phyloP scores from a whole-genome alignment of 257 asterid genomes.

The Petunia axillaris region DNA sequence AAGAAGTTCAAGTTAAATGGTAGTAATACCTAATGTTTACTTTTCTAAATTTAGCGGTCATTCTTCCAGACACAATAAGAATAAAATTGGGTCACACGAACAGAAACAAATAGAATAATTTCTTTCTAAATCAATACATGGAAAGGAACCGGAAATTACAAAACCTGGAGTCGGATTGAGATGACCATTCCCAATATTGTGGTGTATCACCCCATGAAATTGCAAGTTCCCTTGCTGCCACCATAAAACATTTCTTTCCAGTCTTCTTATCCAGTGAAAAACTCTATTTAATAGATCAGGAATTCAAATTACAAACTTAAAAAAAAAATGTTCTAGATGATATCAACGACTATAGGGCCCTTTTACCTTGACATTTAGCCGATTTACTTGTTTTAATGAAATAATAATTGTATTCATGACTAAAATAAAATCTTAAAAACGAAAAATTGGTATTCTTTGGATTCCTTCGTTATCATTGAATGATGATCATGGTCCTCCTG shows the following conservation, averaged over 20 bases:
- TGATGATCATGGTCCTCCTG: too few species aligned
- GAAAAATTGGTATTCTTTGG: too few species aligned
- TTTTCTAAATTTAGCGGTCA: too few species aligned
- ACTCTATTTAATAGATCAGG: slow-evolving; percentile 34
- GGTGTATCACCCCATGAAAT: slow-evolving; percentile 40
- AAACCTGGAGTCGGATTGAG: slow-evolving; percentile 13
- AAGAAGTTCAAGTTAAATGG: too few species aligned
- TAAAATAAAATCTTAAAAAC: too few species aligned
- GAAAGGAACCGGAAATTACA: not conserved
- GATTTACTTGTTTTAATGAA: too few species aligned
- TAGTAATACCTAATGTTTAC: too few species aligned
- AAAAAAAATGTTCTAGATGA: not conserved
- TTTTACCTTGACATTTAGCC: too few species aligned
- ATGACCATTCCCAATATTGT: not conserved
- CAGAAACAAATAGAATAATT: not conserved
- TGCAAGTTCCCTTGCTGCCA: slow-evolving; percentile 47
- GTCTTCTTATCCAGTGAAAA: slow-evolving; percentile 34
- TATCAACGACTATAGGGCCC: not conserved
- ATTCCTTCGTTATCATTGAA: too few species aligned
- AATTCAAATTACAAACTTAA: not conserved
- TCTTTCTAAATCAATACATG: not conserved
- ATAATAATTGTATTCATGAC: too few species aligned
- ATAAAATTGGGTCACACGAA: too few species aligned
- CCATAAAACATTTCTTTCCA: slow-evolving; percentile 47
- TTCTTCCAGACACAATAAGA: too few species aligned